Evolutionary conservation across 306 rosid genomes (phyloP).

Genomic region (Fragaria vesca): DNA sequence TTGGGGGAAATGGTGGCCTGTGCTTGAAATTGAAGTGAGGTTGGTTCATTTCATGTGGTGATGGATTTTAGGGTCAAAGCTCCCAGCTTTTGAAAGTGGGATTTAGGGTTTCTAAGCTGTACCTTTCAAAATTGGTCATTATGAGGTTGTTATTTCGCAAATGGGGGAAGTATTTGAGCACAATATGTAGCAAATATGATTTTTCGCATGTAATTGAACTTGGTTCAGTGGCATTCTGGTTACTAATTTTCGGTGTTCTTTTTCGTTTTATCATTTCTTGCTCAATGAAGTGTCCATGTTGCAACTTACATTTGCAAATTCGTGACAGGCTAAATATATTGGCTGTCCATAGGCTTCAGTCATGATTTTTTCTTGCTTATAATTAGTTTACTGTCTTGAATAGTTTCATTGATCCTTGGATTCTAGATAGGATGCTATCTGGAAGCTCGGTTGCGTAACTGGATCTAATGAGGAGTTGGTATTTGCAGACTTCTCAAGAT

Average conservation of each 20-base stretch:
- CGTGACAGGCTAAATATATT: background rate
- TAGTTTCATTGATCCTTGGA: background rate
- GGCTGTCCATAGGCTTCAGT: background rate
- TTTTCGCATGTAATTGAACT: background rate
- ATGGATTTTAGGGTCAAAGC: background rate
- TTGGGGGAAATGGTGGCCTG: background rate
- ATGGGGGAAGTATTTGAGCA: background rate
- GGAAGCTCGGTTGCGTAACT: conserved; percentile 3
- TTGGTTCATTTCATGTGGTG: conserved; percentile 22
- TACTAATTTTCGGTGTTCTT: background rate
- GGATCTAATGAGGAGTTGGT: conserved; percentile 21
- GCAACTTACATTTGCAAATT: background rate
- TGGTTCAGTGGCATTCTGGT: background rate
- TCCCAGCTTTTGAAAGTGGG: conserved; percentile 2
- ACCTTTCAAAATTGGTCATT: background rate
- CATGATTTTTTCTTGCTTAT: background rate
- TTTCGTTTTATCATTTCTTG: background rate
- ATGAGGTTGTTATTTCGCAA: background rate
- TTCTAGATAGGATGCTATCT: conserved; percentile 13
- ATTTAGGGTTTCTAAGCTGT: conserved; percentile 21
- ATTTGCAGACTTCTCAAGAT: conserved; percentile 11
- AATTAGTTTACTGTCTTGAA: background rate
- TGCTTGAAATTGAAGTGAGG: conserved; percentile 8
- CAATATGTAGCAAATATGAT: background rate
- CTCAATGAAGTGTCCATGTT: background rate